phyloP scores from a whole-genome alignment of 306 rosid species.

The Oemleria cerasiformis region DNA sequence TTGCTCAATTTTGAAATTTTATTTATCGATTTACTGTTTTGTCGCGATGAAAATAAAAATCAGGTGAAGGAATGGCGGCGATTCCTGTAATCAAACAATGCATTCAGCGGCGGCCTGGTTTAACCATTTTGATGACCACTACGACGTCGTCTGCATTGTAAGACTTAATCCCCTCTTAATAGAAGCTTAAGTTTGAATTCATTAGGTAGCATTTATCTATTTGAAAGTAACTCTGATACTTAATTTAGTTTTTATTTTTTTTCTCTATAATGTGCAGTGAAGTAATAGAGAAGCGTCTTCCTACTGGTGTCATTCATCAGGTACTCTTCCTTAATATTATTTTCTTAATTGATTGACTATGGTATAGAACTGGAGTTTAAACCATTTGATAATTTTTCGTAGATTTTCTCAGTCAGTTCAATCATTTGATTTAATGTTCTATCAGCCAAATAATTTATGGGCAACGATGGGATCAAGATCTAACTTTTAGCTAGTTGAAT shows the following conservation, averaged over 20 bases:
- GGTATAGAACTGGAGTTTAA: background rate
- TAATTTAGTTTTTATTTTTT: background rate
- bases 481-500: background rate
- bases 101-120: slow-evolving; percentile 56
- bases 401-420: background rate
- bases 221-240: background rate
- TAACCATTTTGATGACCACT: slow-evolving; percentile 66
- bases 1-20: background rate
- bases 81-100: slow-evolving; percentile 78
- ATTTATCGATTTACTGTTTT: background rate
- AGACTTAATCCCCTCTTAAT: slow-evolving; percentile 9
- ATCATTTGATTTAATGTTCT: background rate
- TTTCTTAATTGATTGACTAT: too few relatives aligned
- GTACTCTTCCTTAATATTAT: slow-evolving; percentile 27
- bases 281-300: slow-evolving; percentile 69
- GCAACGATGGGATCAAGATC: background rate
- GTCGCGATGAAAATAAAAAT: background rate
- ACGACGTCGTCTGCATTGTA: slow-evolving; percentile 89
- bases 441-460: background rate
- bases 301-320: slow-evolving; percentile 70
- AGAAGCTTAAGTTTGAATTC: background rate
- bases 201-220: background rate
- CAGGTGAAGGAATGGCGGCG: slow-evolving; percentile 91
- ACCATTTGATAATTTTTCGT: background rate
- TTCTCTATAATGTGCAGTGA: slow-evolving; percentile 54